A percentile compares a stretch with the other conserved stretches of the same genome.
Evolutionary conservation across 2,329 filamentous ascomycete species (phyloP).

Genomic region (Seiridium cupressi): DNA sequence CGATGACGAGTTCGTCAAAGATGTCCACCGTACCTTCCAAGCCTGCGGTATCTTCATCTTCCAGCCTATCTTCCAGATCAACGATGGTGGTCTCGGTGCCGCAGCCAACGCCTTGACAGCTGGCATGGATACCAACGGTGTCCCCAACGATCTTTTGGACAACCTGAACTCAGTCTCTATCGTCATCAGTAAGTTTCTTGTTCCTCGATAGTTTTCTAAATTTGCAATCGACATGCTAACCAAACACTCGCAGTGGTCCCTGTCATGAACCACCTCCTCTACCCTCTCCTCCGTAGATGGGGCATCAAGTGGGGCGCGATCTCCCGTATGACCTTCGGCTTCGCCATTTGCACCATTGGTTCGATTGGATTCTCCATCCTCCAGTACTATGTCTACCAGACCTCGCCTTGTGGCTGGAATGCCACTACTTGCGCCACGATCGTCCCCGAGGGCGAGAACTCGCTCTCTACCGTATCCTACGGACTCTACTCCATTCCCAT

Average conservation of each 20-base stretch:
- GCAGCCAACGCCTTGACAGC: slow-evolving; percentile 38
- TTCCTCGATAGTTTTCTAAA: not conserved
- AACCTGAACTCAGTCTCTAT: slow-evolving; percentile 43
- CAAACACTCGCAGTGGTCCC: slow-evolving; percentile 27
- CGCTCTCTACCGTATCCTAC: slow-evolving; percentile 23
- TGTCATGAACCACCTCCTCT: slow-evolving; percentile 38
- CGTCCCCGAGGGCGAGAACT: slow-evolving; percentile 17
- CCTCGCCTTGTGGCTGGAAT: slow-evolving; percentile 24
- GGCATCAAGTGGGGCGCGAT: slow-evolving; percentile 41
- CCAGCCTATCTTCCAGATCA: slow-evolving; percentile 28
- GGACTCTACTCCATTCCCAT: slow-evolving; percentile 38
- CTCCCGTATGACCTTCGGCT: slow-evolving; percentile 42
- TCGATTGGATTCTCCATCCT: slow-evolving; percentile 26
- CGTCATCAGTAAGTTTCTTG: slow-evolving; percentile 27
- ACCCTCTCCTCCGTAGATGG: slow-evolving; percentile 34
- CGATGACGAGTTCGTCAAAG: slow-evolving; percentile 63
- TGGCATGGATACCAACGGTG: slow-evolving; percentile 38
- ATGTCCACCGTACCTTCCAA: slow-evolving; percentile 53
- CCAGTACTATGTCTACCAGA: slow-evolving; percentile 28
- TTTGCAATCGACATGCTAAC: not conserved
- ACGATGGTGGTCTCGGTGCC: slow-evolving; percentile 40
- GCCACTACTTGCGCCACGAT: slow-evolving; percentile 27
- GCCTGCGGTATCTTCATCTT: slow-evolving; percentile 53
- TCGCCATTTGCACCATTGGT: slow-evolving; percentile 38
- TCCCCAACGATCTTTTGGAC: slow-evolving; percentile 40